Evolutionary conservation across 257 asterid genomes (phyloP).

Genomic region (Solanum sejunctum): DNA sequence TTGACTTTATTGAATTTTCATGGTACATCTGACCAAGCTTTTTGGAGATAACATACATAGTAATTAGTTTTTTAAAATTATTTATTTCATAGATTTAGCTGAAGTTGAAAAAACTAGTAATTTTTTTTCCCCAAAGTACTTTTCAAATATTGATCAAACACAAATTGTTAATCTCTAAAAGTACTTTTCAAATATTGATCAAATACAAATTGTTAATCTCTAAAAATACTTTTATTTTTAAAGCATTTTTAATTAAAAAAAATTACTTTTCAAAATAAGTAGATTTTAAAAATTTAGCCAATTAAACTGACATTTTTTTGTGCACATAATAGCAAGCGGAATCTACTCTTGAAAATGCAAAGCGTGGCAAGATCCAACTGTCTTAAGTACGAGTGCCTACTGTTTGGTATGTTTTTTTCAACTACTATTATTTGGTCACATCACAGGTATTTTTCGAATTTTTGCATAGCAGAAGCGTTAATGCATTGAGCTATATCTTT

Average conservation of each 20-base stretch:
- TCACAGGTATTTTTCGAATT: background rate
- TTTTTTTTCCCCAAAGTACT: background rate
- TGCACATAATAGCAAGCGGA: background rate
- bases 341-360: conserved; percentile 36
- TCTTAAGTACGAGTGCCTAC: conserved; percentile 45
- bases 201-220: too few species aligned
- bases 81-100: background rate
- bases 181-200: background rate
- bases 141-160: background rate
- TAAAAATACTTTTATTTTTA: background rate
- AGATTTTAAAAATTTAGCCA: background rate
- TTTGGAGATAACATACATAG: background rate
- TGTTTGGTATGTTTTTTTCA: conserved; percentile 37
- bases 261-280: background rate
- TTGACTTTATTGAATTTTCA: background rate
- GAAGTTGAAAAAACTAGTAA: background rate
- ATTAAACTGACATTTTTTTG: background rate
- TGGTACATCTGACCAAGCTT: background rate
- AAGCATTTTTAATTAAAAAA: background rate
- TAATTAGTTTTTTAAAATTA: background rate
- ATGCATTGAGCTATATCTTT: background rate
- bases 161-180: background rate
- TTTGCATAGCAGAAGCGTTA: accelerated
- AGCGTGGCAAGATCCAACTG: conserved; percentile 15
- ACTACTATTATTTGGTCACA: background rate